These are phyloP conservation scores for Neoscytalidium dimidiatum DNA, from an alignment of 2,329 filamentous ascomycete genomes.

Conservation along the genomic window DNA sequence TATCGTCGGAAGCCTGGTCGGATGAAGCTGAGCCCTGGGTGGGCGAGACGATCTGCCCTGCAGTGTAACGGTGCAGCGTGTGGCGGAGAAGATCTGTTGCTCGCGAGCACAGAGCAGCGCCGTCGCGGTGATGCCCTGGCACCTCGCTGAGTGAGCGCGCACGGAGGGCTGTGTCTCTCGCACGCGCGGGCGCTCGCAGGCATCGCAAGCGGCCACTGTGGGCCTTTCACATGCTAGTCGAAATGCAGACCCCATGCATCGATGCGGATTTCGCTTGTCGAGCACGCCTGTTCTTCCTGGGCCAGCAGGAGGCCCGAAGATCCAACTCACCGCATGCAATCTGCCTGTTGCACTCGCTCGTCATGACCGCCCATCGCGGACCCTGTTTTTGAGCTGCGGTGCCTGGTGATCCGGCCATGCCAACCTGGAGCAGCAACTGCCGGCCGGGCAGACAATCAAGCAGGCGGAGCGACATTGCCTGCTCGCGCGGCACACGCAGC, in stretches of 20 bases:
- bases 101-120: background rate
- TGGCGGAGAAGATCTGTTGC: constrained; percentile 11
- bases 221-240: constrained; percentile 15
- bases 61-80: constrained; percentile 3
- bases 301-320: background rate
- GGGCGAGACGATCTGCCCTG: background rate
- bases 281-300: constrained; percentile 1
- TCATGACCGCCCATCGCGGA: background rate
- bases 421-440: constrained; percentile 8
- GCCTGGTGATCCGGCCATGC: constrained; percentile 9
- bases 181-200: background rate
- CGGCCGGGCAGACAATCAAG: background rate
- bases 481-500: constrained; percentile 5
- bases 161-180: background rate
- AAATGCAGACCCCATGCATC: constrained; percentile 1
- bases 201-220: constrained; percentile 4
- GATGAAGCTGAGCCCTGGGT: background rate
- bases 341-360: constrained; percentile 9
- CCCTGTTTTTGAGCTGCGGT: background rate
- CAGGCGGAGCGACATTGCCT: background rate
- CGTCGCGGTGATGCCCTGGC: background rate
- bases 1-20: background rate
- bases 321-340: constrained; percentile 9
- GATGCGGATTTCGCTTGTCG: constrained; percentile 10
- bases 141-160: background rate